Percentiles rank a stretch among this genome's conserved stretches.
phyloP scores from a whole-genome alignment of 1,139 yeast genomes.

The Hyphopichia buzzinii region DNA sequence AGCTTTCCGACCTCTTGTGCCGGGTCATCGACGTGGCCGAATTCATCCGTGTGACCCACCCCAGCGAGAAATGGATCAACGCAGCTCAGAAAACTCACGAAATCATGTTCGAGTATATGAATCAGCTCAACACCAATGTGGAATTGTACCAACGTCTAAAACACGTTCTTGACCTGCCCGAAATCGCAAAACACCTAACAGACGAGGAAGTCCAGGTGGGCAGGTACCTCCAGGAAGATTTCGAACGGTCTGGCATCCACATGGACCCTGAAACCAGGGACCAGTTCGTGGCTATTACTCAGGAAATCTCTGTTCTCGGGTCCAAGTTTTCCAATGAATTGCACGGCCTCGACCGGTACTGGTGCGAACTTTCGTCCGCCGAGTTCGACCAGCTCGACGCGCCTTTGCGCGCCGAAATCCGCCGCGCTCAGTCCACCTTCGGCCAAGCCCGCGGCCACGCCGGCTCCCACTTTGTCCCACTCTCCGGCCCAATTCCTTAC shows the following conservation, averaged over 20 bases:
- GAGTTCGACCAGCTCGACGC: constrained; percentile 25
- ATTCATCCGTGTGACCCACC: constrained; percentile 86
- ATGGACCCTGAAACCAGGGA: constrained; percentile 68
- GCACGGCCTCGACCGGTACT: constrained; percentile 39
- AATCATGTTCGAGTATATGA: constrained; percentile 91
- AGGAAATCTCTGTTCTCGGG: constrained; percentile 77
- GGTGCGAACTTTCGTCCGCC: constrained; percentile 33
- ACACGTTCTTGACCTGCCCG: constrained; percentile 47
- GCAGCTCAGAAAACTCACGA: constrained; percentile 92
- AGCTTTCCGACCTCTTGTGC: constrained; percentile 83
- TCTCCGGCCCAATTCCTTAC: constrained; percentile 68
- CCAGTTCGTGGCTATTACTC: constrained; percentile 75
- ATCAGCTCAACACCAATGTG: constrained; percentile 81
- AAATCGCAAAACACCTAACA: constrained; percentile 39
- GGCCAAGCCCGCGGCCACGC: constrained; percentile 8
- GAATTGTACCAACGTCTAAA: constrained; percentile 63
- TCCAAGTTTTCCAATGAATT: constrained; percentile 70
- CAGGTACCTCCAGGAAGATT: constrained; percentile 73
- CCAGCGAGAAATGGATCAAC: constrained; percentile 62
- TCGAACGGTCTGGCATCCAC: constrained; percentile 86
- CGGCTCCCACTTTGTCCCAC: constrained; percentile 68
- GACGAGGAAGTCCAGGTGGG: constrained; percentile 85
- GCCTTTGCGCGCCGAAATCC: constrained; percentile 25
- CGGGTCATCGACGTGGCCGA: constrained; percentile 94
- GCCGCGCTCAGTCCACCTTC: constrained; percentile 16